Conservation (phyloP, 768 basidiomycete species). For the Amanita polypyramis region DNA sequence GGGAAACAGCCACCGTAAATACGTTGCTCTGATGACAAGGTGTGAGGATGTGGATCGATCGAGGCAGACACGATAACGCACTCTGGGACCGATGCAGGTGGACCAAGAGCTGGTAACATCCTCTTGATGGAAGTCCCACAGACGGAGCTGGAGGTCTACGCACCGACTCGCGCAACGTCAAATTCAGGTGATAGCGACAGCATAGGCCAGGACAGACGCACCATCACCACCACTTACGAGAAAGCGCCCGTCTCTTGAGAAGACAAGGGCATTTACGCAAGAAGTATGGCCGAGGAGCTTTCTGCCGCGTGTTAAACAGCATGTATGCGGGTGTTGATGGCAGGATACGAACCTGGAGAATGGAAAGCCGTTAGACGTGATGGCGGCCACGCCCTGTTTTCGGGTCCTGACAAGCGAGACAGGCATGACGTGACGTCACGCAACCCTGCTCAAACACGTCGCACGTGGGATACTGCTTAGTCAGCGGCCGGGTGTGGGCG, state of each 20-base stretch:
- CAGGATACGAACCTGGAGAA: slow-evolving; percentile 23
- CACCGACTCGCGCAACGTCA: neutral
- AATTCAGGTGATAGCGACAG: neutral
- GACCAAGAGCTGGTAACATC: slow-evolving; percentile 32
- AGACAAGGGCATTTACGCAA: slow-evolving; percentile 54
- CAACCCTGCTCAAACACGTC: neutral
- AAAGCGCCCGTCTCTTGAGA: slow-evolving; percentile 51
- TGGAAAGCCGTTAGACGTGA: slow-evolving; percentile 23
- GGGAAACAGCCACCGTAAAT: slow-evolving; percentile 62
- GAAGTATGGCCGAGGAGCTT: slow-evolving; percentile 39
- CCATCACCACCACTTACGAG: slow-evolving; percentile 65
- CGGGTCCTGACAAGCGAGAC: neutral
- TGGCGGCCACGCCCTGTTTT: slow-evolving; percentile 13
- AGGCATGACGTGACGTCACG: neutral
- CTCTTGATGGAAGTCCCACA: slow-evolving; percentile 64
- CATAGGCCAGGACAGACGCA: slow-evolving; percentile 18
- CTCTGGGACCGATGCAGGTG: slow-evolving; percentile 37
- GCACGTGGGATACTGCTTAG: neutral
- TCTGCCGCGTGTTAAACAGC: slow-evolving; percentile 12
- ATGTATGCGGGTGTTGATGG: neutral
- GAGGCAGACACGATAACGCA: slow-evolving; percentile 13
- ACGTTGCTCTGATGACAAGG: slow-evolving; percentile 47
- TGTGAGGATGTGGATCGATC: neutral
- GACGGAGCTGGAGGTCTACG: slow-evolving; percentile 40
- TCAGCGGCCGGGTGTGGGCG: slow-evolving; percentile 3